These are phyloP conservation scores for Elsinoe batatas DNA, from an alignment of 2,329 filamentous ascomycete genomes.

Conservation along the genomic window DNA sequence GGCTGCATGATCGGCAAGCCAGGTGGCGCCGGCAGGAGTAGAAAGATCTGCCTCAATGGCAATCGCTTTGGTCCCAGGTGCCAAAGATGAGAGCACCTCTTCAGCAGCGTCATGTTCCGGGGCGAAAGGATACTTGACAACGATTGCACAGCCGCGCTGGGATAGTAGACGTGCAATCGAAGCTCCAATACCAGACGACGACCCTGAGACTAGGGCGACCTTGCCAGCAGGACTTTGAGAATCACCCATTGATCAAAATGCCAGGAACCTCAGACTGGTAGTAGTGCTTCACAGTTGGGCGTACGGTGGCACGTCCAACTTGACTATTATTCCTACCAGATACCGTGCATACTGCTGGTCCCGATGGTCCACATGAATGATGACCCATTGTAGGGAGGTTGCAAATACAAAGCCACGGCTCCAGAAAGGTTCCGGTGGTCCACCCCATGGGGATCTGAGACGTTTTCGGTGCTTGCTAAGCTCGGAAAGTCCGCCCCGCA, in stretches of 20 bases:
- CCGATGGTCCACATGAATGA: too few species aligned
- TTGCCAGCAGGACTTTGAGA: constrained; percentile 12
- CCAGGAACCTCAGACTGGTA: too few species aligned
- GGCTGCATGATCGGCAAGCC: constrained; percentile 29
- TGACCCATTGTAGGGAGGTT: too few species aligned
- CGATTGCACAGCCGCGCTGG: constrained; percentile 37
- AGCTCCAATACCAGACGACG: constrained; percentile 36
- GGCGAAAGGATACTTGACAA: constrained; percentile 40
- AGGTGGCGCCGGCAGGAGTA: constrained; percentile 28
- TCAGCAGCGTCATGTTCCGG: constrained; percentile 23
- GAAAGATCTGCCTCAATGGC: constrained; percentile 36
- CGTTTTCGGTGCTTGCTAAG: background rate
- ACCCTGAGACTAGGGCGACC: constrained; percentile 22
- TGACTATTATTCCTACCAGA: too few species aligned
- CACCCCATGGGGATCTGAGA: background rate
- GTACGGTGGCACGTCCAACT: too few species aligned
- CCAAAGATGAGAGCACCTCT: constrained; percentile 22
- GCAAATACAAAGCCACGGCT: background rate
- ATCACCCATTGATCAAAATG: background rate
- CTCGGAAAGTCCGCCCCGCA: background rate
- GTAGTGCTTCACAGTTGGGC: too few species aligned
- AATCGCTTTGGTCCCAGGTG: constrained; percentile 21
- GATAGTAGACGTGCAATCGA: constrained; percentile 36
- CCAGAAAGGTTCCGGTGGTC: background rate
- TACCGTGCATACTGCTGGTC: too few species aligned